These are phyloP conservation scores for Fusarium begoniae DNA, from an alignment of 2,329 filamentous ascomycete genomes.

Conservation along the genomic window DNA sequence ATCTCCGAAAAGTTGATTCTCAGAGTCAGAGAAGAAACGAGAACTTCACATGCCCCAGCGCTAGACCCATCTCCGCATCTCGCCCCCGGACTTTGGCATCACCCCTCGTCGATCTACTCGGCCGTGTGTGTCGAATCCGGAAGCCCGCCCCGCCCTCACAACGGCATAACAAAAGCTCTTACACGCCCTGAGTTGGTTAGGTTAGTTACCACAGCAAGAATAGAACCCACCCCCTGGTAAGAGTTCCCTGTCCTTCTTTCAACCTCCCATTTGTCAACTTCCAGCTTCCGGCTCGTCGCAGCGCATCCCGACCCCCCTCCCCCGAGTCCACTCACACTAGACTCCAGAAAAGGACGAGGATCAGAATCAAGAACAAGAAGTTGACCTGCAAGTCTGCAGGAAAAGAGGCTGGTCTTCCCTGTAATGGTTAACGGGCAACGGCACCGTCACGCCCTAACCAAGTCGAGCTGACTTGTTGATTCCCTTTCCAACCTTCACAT, in stretches of 20 bases:
- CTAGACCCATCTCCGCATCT: constrained; percentile 14
- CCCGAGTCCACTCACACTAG: constrained; percentile 11
- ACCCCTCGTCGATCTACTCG: constrained; percentile 37
- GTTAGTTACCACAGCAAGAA: background rate
- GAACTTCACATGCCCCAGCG: constrained; percentile 16
- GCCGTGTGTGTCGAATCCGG: constrained; percentile 39
- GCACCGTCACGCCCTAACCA: constrained; percentile 1
- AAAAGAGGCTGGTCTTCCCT: constrained; percentile 23
- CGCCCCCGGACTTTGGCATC: constrained; percentile 16
- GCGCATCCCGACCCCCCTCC: constrained; percentile 22
- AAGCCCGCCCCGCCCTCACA: constrained; percentile 24
- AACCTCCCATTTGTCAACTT: constrained; percentile 17
- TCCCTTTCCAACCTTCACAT: constrained; percentile 9
- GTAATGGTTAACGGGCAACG: constrained; percentile 5
- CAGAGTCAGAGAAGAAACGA: background rate
- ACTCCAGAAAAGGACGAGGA: background rate
- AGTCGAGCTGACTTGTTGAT: background rate
- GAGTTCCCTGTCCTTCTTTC: constrained; percentile 21
- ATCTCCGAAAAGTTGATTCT: constrained; percentile 2
- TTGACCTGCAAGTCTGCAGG: constrained; percentile 7
- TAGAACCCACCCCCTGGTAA: background rate
- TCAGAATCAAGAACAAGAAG: constrained; percentile 18
- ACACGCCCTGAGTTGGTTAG: background rate
- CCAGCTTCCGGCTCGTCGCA: constrained; percentile 35
- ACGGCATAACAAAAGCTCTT: background rate